Conservation (phyloP, 768 basidiomycete species). For the Fibroporia radiculosa region DNA sequence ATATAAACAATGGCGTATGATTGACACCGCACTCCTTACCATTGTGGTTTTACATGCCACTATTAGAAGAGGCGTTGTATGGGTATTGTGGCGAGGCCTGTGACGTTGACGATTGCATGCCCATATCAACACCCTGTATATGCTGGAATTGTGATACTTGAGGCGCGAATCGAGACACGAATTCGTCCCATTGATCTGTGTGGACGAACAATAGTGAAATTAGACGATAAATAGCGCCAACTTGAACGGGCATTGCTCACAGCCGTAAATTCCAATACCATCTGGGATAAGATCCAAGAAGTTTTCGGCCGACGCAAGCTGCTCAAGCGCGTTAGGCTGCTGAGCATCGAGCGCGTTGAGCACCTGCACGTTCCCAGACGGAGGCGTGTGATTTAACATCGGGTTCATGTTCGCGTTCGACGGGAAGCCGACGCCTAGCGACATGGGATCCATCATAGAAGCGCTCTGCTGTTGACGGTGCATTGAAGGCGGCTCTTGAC, state of each 20-base stretch:
- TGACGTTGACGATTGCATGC: constrained; percentile 7
- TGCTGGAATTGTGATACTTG: constrained; percentile 5
- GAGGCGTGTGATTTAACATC: constrained; percentile 47
- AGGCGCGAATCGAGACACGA: constrained; percentile 54
- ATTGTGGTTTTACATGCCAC: neutral
- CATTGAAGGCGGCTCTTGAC: constrained; percentile 5
- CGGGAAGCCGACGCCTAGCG: constrained; percentile 30
- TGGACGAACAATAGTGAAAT: neutral
- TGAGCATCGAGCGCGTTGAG: constrained; percentile 68
- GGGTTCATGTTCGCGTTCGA: constrained; percentile 73
- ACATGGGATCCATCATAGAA: constrained; percentile 47
- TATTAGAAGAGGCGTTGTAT: neutral
- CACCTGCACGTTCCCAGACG: constrained; percentile 54
- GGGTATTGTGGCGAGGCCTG: constrained; percentile 6
- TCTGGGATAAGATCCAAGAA: constrained; percentile 76
- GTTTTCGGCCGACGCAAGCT: constrained; percentile 58
- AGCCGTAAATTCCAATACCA: constrained; percentile 71
- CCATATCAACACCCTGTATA: constrained; percentile 1
- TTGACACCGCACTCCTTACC: neutral
- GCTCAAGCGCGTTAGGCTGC: constrained; percentile 49
- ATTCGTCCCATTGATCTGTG: constrained; percentile 76
- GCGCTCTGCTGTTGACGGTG: constrained; percentile 5
- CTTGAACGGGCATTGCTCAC: constrained; percentile 44
- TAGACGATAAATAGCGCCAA: constrained; percentile 2
- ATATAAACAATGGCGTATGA: neutral